Base-by-base conservation (phyloP, 352 stramenopile genomes). In the Phytophthora multivora region DNA sequence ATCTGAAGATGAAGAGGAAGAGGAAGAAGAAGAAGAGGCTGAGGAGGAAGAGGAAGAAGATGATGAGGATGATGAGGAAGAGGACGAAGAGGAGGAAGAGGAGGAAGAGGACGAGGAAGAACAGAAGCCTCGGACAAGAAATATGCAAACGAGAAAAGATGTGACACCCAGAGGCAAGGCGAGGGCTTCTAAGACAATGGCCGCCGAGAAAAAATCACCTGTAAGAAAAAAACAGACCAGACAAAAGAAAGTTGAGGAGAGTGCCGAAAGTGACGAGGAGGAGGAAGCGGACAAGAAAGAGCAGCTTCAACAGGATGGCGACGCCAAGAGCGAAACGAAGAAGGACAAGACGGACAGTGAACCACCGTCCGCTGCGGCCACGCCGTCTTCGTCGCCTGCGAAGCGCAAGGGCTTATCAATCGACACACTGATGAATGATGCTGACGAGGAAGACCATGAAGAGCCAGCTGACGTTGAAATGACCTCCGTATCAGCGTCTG, bases 341-440 rank as follows among this genome's bases (percentile, higher is more conserved):
- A 68, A 72, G 7, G 57, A 67, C 18, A 60, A 66, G 48, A 47
- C 39, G 15, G 59, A 51, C 12, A 77, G 59, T 42, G 61, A 73
- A 18, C 28, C 52, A 16, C 61, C 53, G 30, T 82, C 69, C 10
- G 63, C 51, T 2, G 41, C 66, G 1, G 41, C 48, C 5, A 75
- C 78, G 10, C 70, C 75, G 3, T 66, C 58, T 0, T 74, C 73
- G 11, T 85, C 78, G 5, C 74, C 77, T 52, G 61, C 68, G 15
- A 73, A 77, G 16, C 72, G 66, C 13, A 86, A 80, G 40, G 63
- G 70, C 48, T 68, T 89, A n/a, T 85, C 80, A 8, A 85, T 90
- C 59, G 71, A 86, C 36, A 76, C 79, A 25, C 55, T 88, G 13
- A 77, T 88, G 68, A 83, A 82, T 52, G 55, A 73, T 18, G 69